Percentiles rank a stretch among this genome's conserved stretches.
phyloP scores from a whole-genome alignment of 2,329 filamentous ascomycete species.

The Talaromyces amestolkiae region DNA sequence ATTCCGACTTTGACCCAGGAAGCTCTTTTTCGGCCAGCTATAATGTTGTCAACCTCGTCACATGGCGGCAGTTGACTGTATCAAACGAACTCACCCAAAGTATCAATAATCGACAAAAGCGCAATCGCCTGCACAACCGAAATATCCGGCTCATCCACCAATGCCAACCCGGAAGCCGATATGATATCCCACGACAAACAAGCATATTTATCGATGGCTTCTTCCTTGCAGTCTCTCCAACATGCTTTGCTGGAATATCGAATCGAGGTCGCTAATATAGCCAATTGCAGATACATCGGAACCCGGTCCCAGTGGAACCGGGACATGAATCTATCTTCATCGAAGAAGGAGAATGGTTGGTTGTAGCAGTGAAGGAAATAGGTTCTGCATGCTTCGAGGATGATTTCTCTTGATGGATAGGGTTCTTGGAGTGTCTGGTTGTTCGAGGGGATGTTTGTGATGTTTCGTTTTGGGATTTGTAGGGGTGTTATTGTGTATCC shows the following conservation, averaged over 20 bases:
- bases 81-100: neutral
- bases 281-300: slow-evolving; percentile 30
- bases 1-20: slow-evolving; percentile 19
- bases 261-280: slow-evolving; percentile 33
- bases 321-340: slow-evolving; percentile 28
- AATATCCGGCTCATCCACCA: slow-evolving; percentile 24
- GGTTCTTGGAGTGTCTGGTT: neutral
- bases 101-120: slow-evolving; percentile 31
- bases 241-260: slow-evolving; percentile 29
- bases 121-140: slow-evolving; percentile 34
- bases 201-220: slow-evolving; percentile 26
- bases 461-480: neutral
- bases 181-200: slow-evolving; percentile 25
- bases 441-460: too few species aligned
- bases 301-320: slow-evolving; percentile 23
- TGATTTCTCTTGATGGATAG: neutral
- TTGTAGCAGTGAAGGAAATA: slow-evolving; percentile 33
- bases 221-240: slow-evolving; percentile 12
- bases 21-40: slow-evolving; percentile 7
- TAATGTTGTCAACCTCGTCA: slow-evolving; percentile 28
- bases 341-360: slow-evolving; percentile 35
- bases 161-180: slow-evolving; percentile 16
- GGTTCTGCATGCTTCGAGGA: slow-evolving; percentile 14
- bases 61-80: slow-evolving; percentile 18
- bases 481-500: neutral